phyloP scores from a whole-genome alignment of 306 rosid species.

The Lotus japonicus region DNA sequence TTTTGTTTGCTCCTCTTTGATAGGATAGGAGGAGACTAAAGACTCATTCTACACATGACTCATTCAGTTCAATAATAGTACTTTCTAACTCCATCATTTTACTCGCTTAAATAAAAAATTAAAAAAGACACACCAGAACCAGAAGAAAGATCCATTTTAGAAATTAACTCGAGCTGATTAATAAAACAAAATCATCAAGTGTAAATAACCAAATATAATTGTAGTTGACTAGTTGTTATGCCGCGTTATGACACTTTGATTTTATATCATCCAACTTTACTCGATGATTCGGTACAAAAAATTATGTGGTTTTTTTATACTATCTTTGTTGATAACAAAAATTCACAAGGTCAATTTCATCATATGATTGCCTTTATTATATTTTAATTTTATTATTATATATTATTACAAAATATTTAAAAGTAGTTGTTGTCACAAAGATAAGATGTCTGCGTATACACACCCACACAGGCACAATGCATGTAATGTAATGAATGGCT shows the following conservation, averaged over 20 bases:
- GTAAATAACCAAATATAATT: too few species aligned
- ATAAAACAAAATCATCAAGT: too few species aligned
- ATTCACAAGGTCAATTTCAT: too few species aligned
- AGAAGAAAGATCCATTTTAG: too few species aligned
- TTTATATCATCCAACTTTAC: neutral
- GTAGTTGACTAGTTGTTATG: too few species aligned
- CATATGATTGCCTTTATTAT: too few species aligned
- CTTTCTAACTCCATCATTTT: constrained; percentile 1
- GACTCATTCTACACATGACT: constrained; percentile 31
- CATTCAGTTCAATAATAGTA: neutral
- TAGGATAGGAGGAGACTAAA: too few species aligned
- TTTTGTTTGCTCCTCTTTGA: neutral
- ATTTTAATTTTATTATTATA: neutral
- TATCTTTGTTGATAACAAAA: too few species aligned
- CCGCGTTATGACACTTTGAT: neutral
- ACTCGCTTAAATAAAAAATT: neutral
- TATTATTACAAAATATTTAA: neutral
- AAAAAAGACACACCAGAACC: too few species aligned
- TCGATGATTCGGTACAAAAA: too few species aligned
- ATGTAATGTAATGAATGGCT: neutral
- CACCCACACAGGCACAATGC: neutral
- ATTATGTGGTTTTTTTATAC: neutral
- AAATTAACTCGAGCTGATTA: too few species aligned
- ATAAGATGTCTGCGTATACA: neutral
- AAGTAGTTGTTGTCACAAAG: too few species aligned